These are phyloP conservation scores for Leucosporidium scottii DNA, from an alignment of 768 basidiomycete genomes.

Conservation along the genomic window DNA sequence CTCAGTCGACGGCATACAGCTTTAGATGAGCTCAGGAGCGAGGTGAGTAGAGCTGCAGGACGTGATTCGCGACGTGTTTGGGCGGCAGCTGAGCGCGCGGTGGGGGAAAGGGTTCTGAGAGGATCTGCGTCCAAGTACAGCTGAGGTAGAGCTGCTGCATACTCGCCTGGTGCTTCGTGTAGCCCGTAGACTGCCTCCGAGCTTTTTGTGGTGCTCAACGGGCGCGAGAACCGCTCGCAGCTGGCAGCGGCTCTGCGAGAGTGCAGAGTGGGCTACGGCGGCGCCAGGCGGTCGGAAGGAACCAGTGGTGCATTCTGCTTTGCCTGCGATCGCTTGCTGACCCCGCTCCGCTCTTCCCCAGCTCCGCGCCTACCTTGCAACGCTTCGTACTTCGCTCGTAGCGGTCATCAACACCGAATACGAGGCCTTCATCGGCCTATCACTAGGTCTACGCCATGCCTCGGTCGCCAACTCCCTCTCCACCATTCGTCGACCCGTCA, in stretches of 20 bases:
- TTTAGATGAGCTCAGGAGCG: conserved; percentile 74
- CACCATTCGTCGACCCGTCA: conserved; percentile 59
- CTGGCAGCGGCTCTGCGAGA: too few relatives aligned
- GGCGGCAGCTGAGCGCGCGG: neutral
- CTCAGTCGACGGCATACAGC: conserved; percentile 72
- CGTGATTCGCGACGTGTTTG: neutral
- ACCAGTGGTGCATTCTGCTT: neutral
- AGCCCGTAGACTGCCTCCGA: neutral
- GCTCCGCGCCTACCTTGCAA: conserved; percentile 72
- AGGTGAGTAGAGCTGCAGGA: conserved; percentile 47
- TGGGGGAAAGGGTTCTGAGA: neutral
- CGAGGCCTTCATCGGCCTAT: conserved; percentile 92
- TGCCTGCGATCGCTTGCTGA: neutral
- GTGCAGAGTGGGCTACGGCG: neutral
- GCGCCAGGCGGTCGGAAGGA: neutral
- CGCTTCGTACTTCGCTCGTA: conserved; percentile 86
- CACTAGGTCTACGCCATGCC: conserved; percentile 84
- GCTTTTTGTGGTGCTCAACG: too few relatives aligned
- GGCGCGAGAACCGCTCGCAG: neutral
- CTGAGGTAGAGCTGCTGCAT: neutral
- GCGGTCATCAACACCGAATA: conserved; percentile 96
- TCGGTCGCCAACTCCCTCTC: conserved; percentile 45
- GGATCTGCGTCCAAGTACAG: neutral
- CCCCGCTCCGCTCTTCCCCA: conserved; percentile 40
- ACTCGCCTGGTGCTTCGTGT: neutral